These are phyloP conservation scores for Curvularia verruculosa DNA, from an alignment of 2,329 filamentous ascomycete genomes.

Conservation along the genomic window DNA sequence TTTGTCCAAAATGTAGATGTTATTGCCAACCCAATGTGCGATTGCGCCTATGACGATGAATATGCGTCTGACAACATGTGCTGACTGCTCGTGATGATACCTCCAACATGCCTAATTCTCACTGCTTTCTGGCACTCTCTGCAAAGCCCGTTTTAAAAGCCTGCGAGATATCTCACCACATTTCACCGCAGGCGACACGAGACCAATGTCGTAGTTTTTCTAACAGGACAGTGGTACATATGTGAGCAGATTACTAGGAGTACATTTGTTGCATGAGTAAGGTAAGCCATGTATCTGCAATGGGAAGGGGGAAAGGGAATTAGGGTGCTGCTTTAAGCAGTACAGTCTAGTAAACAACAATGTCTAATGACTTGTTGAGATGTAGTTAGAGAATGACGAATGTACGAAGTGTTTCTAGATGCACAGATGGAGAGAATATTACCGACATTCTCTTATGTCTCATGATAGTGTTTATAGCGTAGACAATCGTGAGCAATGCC, in stretches of 20 bases:
- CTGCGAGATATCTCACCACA: no score
- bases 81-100: background rate
- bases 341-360: no score
- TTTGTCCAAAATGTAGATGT: background rate
- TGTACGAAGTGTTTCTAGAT: background rate
- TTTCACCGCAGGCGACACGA: no score
- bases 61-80: background rate
- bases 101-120: background rate
- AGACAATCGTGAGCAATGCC: background rate
- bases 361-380: no score
- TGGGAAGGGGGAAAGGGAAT: no score
- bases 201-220: no score
- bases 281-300: no score
- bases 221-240: no score
- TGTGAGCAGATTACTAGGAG: no score
- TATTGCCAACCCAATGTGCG: background rate
- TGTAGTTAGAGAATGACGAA: background rate
- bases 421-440: background rate
- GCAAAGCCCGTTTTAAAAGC: no score
- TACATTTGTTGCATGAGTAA: no score
- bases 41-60: background rate
- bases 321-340: no score
- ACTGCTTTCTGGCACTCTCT: background rate
- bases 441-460: background rate
- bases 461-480: background rate